These are phyloP conservation scores for Bimuria novae-zelandiae DNA, from an alignment of 2,329 filamentous ascomycete species.

Conservation along the genomic window DNA sequence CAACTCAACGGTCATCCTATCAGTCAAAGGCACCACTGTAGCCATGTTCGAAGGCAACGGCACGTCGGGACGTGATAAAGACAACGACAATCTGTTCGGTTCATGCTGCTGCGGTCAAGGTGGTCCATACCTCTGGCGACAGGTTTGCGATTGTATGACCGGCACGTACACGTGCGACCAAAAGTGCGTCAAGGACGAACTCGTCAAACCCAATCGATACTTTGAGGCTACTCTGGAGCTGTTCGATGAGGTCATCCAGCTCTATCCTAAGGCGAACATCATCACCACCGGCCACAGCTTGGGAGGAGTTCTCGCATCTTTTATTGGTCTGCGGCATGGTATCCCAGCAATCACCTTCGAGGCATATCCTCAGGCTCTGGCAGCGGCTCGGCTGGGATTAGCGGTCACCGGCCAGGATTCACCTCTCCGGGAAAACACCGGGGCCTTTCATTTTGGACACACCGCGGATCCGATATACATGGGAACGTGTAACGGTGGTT, in stretches of 20 bases:
- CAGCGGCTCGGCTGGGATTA: constrained; percentile 39
- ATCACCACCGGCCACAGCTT: constrained; percentile 43
- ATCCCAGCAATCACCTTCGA: constrained; percentile 42
- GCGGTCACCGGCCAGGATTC: constrained; percentile 35
- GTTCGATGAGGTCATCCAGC: constrained; percentile 37
- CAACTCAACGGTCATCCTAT: constrained; percentile 40
- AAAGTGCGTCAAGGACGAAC: constrained; percentile 38
- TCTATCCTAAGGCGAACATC: constrained; percentile 41
- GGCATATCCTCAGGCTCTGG: constrained; percentile 43
- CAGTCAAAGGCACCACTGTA: constrained; percentile 43
- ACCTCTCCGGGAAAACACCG: constrained; percentile 39
- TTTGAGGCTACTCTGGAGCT: constrained; percentile 40
- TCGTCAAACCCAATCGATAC: constrained; percentile 39
- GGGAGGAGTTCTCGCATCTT: constrained; percentile 41
- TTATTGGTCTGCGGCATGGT: constrained; percentile 41
- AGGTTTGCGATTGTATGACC: constrained; percentile 43
- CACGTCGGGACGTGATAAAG: constrained; percentile 42
- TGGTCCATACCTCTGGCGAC: constrained; percentile 41
- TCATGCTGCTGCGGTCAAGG: constrained; percentile 45
- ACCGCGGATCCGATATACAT: constrained; percentile 44
- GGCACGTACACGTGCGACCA: constrained; percentile 42
- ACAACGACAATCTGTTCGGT: constrained; percentile 44
- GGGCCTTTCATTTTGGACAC: constrained; percentile 43
- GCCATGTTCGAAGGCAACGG: constrained; percentile 45
- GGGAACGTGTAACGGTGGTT: constrained; percentile 42